Base-by-base conservation (phyloP, 129 eudicot genomes). In the Helichrysum umbraculigerum region DNA sequence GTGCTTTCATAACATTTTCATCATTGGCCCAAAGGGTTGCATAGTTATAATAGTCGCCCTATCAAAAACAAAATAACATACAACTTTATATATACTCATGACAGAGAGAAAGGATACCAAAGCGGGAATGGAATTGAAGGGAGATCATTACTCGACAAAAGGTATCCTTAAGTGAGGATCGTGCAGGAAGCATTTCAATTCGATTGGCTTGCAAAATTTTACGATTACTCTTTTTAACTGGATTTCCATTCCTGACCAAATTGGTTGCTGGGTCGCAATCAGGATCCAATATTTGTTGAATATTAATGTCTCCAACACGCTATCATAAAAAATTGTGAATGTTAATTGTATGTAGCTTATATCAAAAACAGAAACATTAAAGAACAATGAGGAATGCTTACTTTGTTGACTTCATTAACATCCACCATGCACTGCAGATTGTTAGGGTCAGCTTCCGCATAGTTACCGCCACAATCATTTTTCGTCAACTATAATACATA, bases 211-310 rank as follows among this genome's bases (percentile, higher is more conserved):
- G 47, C 39, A 80, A 17, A 39, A 37, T 21, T 63, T 47, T 78
- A 2, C 77, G 65, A 21, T 47, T 70, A 29, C 65, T 25, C 21
- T 5, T 33, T 73, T 8, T 33, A 21, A 16, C 4, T 0, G 82
- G 77, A 33, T 71, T 78, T 68, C 64, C 84, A 58, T 42, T 20
- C 28, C 76, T 59, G 8, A 80, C 65, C 74, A 68, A 47, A 59
- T 80, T 58, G 21, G 75, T 74, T 21, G 71, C 63, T 57, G 70
- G 44, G 30, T 76, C 78, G 22, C 86, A 82, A 50, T 74, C 41
- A 29, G 86, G 85, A 66, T 82, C 82, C 73, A 82, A 77, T 21
- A 82, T 70, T 22, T 82, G 82, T 78, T 71, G 72, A 35, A 78
- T 71, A 41, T 78, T 78, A n/a, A 78, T 56, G 51, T 4, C 67